A percentile compares a stretch with the other conserved stretches of the same genome.
Conservation (phyloP, 164 flowering plant genomes). For the Chimonanthus praecox region DNA sequence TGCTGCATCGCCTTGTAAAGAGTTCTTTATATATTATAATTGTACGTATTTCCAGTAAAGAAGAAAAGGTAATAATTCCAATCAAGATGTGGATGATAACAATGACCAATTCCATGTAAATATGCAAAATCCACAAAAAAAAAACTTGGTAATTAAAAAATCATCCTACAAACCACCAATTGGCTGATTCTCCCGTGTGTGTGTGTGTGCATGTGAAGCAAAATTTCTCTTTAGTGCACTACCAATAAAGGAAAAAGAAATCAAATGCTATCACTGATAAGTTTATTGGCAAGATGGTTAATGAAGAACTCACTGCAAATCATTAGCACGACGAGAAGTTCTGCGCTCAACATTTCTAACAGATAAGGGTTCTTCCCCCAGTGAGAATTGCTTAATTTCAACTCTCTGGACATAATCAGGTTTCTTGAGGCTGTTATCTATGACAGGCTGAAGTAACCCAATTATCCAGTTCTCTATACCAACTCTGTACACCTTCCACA, state of each 20-base stretch:
- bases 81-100: too few species aligned
- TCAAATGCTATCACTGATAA: not conserved
- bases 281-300: not conserved
- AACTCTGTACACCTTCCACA: conserved; percentile 90
- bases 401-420: conserved; percentile 94
- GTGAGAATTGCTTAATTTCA: conserved; percentile 88
- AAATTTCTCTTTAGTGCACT: too few species aligned
- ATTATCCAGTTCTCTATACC: conserved; percentile 87
- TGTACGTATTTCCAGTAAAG: too few species aligned
- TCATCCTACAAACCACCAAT: too few species aligned
- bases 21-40: too few species aligned
- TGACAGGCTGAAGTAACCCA: conserved; percentile 93
- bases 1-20: too few species aligned
- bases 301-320: conserved; percentile 72
- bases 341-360: conserved; percentile 90
- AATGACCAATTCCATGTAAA: too few species aligned
- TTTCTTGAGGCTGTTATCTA: conserved; percentile 71
- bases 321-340: conserved; percentile 88
- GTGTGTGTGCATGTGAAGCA: too few species aligned
- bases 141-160: too few species aligned
- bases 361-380: conserved; percentile 89
- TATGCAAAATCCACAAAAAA: too few species aligned
- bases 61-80: too few species aligned
- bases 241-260: not conserved
- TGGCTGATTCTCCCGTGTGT: too few species aligned